Conservation (phyloP, 768 basidiomycete genomes). For the Suillus lakei region DNA sequence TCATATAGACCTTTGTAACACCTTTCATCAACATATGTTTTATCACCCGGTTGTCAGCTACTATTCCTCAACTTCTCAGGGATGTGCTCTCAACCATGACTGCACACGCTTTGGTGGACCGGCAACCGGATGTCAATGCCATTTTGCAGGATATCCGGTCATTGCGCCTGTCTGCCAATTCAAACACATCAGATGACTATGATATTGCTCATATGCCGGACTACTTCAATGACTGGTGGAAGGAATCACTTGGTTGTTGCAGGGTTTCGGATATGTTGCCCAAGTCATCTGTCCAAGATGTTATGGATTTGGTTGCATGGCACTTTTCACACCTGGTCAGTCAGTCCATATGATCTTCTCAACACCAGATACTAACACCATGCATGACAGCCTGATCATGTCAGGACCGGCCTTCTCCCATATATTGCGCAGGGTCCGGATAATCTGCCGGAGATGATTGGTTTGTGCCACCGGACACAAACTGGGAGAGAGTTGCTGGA, state of each 20-base stretch:
- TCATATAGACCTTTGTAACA: neutral
- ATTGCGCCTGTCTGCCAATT: neutral
- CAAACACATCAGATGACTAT: neutral
- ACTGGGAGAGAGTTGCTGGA: neutral
- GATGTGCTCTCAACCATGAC: neutral
- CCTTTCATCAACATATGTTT: neutral
- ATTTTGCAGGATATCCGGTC: neutral
- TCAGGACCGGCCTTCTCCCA: neutral
- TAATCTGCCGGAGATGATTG: neutral
- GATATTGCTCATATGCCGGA: neutral
- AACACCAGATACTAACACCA: neutral
- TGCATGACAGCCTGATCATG: neutral
- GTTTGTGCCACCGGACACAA: neutral
- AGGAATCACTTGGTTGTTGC: neutral
- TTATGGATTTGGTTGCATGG: neutral
- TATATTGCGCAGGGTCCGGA: neutral
- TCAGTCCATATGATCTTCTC: neutral
- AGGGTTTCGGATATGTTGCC: neutral
- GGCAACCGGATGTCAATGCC: neutral
- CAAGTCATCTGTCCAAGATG: slow-evolving; percentile 1
- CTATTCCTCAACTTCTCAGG: neutral
- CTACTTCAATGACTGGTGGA: slow-evolving; percentile 5
- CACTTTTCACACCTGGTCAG: neutral
- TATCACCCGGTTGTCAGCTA: neutral
- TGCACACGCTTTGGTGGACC: neutral